These are phyloP conservation scores for Pachyrhizus erosus DNA, from an alignment of 306 rosid genomes.

Conservation along the genomic window DNA sequence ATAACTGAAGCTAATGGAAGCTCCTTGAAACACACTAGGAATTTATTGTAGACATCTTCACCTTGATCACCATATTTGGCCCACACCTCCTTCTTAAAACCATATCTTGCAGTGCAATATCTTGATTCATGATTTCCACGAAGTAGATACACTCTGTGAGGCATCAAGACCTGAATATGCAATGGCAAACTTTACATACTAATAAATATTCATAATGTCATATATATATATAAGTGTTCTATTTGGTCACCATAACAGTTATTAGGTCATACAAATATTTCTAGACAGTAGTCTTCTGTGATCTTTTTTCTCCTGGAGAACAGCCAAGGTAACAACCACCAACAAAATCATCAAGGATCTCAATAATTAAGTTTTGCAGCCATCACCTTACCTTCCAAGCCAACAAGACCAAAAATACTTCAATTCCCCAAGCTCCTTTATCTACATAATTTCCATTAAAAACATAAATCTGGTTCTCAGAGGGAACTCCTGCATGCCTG, in stretches of 20 bases:
- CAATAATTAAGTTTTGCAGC: constrained; percentile 12
- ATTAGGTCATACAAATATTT: constrained; percentile 29
- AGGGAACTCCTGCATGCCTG: constrained; percentile 70
- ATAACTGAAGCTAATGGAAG: constrained; percentile 91
- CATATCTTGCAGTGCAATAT: constrained; percentile 66
- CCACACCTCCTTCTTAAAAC: constrained; percentile 82
- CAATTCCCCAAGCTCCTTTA: constrained; percentile 86
- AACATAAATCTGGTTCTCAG: constrained; percentile 74
- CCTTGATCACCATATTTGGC: constrained; percentile 75
- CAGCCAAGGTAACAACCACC: constrained; percentile 15
- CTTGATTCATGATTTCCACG: constrained; percentile 89
- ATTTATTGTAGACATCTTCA: constrained; percentile 71
- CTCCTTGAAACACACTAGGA: constrained; percentile 78
- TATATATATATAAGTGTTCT: constrained; percentile 1
- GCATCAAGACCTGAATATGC: constrained; percentile 78
- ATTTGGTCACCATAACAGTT: constrained; percentile 22
- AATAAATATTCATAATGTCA: constrained; percentile 12
- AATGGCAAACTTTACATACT: constrained; percentile 32
- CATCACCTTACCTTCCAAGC: constrained; percentile 86
- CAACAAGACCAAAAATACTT: constrained; percentile 79
- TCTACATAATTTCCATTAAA: constrained; percentile 89
- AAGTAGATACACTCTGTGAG: constrained; percentile 82
- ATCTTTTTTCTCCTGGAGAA: constrained; percentile 6
- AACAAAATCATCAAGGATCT: constrained; percentile 11
- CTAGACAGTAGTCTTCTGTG: constrained; percentile 3